Percentiles rank a stretch among this genome's conserved stretches.
Conservation (phyloP, 768 basidiomycete species). For the Leccinum imitatum region DNA sequence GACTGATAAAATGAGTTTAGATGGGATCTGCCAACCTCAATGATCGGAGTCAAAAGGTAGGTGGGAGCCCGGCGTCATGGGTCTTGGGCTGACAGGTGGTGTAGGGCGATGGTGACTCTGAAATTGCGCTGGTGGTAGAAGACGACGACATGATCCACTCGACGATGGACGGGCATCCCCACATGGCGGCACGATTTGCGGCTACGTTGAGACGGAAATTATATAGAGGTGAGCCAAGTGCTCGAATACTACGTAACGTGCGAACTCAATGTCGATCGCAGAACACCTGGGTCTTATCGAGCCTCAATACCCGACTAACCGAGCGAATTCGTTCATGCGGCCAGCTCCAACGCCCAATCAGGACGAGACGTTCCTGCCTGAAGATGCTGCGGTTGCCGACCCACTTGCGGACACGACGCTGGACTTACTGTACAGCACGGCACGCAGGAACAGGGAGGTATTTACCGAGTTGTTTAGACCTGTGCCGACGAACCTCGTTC, state of each 20-base stretch:
- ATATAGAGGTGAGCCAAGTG: slow-evolving; percentile 59
- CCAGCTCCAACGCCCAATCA: slow-evolving; percentile 71
- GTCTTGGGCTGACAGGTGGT: slow-evolving; percentile 10
- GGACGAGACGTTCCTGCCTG: slow-evolving; percentile 57
- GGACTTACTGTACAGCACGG: slow-evolving; percentile 66
- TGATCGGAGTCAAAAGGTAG: slow-evolving; percentile 77
- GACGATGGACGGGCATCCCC: slow-evolving; percentile 75
- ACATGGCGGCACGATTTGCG: slow-evolving; percentile 77
- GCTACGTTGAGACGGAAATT: slow-evolving; percentile 79
- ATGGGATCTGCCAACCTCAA: slow-evolving; percentile 95
- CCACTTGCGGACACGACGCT: slow-evolving; percentile 65
- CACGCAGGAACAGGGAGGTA: slow-evolving; percentile 76
- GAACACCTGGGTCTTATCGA: slow-evolving; percentile 86
- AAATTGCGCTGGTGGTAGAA: slow-evolving; percentile 91
- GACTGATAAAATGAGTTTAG: slow-evolving; percentile 35
- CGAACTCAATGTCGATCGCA: slow-evolving; percentile 30
- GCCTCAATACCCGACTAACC: slow-evolving; percentile 56
- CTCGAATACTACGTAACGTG: not conserved
- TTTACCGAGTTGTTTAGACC: slow-evolving; percentile 86
- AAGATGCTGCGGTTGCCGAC: slow-evolving; percentile 74
- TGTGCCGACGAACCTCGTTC: slow-evolving; percentile 82
- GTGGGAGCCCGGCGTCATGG: not conserved
- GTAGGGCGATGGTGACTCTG: slow-evolving; percentile 90
- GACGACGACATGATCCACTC: slow-evolving; percentile 76
- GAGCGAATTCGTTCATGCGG: slow-evolving; percentile 61